Base-by-base conservation (phyloP, 148 eudicot species). In the Amaranthus cruentus region DNA sequence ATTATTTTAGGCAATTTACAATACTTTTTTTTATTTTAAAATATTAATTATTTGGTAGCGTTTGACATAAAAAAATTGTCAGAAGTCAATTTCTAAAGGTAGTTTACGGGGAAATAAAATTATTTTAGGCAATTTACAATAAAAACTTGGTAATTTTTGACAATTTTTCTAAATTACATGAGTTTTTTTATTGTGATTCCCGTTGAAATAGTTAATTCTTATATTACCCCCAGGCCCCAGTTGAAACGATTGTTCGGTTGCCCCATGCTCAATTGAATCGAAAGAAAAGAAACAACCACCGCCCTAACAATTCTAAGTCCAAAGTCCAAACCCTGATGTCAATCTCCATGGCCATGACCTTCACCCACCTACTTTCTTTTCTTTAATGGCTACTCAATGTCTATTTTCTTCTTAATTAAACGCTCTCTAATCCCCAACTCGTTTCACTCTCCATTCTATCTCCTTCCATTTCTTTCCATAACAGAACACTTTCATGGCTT, bases 401-500 rank as follows among this genome's bases (percentile, higher is more conserved):
- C 71, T n/a, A 69, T 46, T 9, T 5, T 47, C 73, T 66, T 15
- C 21, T 4, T 56, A 54, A 49, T 55, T 13, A 80, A 64, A 21
- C 76, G 77, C 67, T 43, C 4, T 43, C 44, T 70, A 61, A 70
- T 21, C 21, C 15, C 46, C 43, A 60, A 55, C 3, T 28, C 64
- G 38, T 28, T 28, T 28, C 38, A 28, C 38, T 28, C 38, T 28
- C 53, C 71, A 43, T 43, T 68, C 44, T 59, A 21, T 50, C 52
- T n/a, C 60, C 65, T 55, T 0, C 51, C 38, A 6, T 55, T 55
- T 38, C 62, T 11, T 52, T 73, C 70, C 73, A 55, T 73, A 47
- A 1, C 47, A 28, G 2, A 28, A 28, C 60, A 42, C 58, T 66
- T 14, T 43, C 74, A 21, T 79, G 86, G 75, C 87, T 62, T 4